Evolutionary conservation across 2,329 filamentous ascomycete genomes (phyloP), one percentile per base, ranked within the genome.

Genomic region (Penicillium paneum): DNA sequence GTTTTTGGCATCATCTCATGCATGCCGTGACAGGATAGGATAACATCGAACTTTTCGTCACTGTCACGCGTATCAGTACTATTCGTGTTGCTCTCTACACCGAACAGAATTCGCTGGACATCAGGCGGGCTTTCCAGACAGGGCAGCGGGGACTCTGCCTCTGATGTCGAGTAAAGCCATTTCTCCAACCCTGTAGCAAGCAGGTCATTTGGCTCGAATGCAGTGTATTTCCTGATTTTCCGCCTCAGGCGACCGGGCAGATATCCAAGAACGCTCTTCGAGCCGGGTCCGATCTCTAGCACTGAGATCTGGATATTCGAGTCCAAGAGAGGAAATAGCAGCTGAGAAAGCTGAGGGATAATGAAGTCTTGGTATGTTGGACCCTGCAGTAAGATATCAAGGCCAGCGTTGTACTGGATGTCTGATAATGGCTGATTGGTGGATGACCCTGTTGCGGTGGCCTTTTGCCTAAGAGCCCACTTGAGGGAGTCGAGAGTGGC

Each of bases 1-100:
- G 57, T 61, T 59, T 82, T 80, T 2, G 75, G 74, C 0, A 73
- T 74, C 78, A 86, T 81, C 55, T 81, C 82, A 59, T 86, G 85
- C 78, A 86, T 79, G 70, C 84, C 85, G 65, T 86, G 83, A 59
- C 83, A 86, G 68, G 87, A 84, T 5, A 87, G 63, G 17, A 87
- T 66, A 38, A 85, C 12, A 58, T 87, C 78, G 61, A 78, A 86
- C 55, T 71, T 77, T 21, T 75, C 65, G 31, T 70, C 60, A 1
- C 46, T 31, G 50, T 67, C 57, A 31, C 38, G 61, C 11, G 50
- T 64, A 47, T 52, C 52, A 49, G 43, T 64, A 52, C 53, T 56
- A 21, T 10, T 10, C 8, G 51, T 62, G 53, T 47, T 58, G 36
- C 41, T 49, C 12, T n/a, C 51, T 43, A 29, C 10, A 10, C 34